Evolutionary conservation across 345 rosid species (phyloP), one percentile per base, ranked within the genome.

Genomic region (Lepidium aucheri): DNA sequence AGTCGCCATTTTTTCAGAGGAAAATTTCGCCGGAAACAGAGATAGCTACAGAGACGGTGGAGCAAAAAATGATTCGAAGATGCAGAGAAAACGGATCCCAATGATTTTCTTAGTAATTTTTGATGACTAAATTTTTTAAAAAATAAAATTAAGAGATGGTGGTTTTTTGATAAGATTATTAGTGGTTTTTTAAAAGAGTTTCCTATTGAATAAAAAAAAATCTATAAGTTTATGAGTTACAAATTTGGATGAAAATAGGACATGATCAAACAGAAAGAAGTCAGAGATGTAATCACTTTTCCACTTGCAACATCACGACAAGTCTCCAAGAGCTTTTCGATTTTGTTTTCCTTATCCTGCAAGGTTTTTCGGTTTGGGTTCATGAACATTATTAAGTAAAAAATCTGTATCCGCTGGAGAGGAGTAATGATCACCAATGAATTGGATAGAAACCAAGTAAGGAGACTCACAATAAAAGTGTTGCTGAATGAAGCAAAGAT

Each of bases 241-340:
- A 63, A 63, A 32, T 1, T 20, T 46, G 26, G 14, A 2, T 2
- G 5, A 30, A 28, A 12, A 26, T 22, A 40, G n/a, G 54, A 56
- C 3, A 32, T 50, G 30, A 20, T 16, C 7, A 15, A 33, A 11
- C 34, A 33, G 16, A 24, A 14, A 74, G 44, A 11, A 4, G 1
- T 35, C 3, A 32, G 26, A 63, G 11, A 17, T 17, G 26, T 7
- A 9, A n/a, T 54, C 4, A 89, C 91, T 84, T 88, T 91, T 45
- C 73, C 87, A 32, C 46, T 13, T 42, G 59, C 77, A 33, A 51
- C 71, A 2, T 68, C 82, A 13, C 79, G 73, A 52, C 72, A 90
- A 22, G 30, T 86, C 91, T 79, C 84, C 76, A 68, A 91, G 96
- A 68, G 72, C 94, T 54, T 84, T 79, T 30, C 88, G 76, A 6